phyloP scores from a whole-genome alignment of 2,329 filamentous ascomycete species.

The Aspergillus felis region DNA sequence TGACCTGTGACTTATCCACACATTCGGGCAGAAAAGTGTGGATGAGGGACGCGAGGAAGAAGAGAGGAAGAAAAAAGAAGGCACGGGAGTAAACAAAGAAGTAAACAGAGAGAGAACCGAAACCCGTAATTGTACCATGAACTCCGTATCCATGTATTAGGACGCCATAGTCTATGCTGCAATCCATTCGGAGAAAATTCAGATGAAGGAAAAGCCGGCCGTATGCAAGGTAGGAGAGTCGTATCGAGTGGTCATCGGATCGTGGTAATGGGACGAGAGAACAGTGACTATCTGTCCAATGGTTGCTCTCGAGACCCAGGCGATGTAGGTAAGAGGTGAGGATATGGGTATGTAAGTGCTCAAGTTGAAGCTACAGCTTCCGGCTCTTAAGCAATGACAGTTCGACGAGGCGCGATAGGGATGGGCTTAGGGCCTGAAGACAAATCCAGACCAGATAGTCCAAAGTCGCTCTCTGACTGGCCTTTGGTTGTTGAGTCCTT shows the following conservation, averaged over 20 bases:
- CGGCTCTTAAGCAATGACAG: slow-evolving; percentile 30
- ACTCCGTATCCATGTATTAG: slow-evolving; percentile 18
- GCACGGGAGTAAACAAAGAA: slow-evolving; percentile 1
- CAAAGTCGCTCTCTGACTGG: slow-evolving; percentile 25
- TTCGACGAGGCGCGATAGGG: slow-evolving; percentile 33
- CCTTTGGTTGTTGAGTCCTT: slow-evolving; percentile 15
- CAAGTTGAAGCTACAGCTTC: slow-evolving; percentile 2
- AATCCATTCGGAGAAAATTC: slow-evolving; percentile 9
- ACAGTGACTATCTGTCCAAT: background rate
- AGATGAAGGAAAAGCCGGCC: slow-evolving; percentile 1
- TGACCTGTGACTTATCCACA: slow-evolving; percentile 12
- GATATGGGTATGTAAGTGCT: background rate
- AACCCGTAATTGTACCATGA: slow-evolving; percentile 1
- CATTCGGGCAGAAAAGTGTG: background rate
- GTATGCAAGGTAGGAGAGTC: background rate
- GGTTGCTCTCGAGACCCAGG: background rate
- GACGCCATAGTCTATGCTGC: slow-evolving; percentile 22
- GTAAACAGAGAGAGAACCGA: slow-evolving; percentile 9
- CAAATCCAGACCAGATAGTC: slow-evolving; percentile 30
- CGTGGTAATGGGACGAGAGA: background rate
- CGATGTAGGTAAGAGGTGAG: background rate
- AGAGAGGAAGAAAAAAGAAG: slow-evolving; percentile 4
- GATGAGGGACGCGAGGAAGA: slow-evolving; percentile 1
- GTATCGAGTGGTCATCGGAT: background rate
- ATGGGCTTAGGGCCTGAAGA: slow-evolving; percentile 36